These are phyloP conservation scores for Avena eriantha DNA, from an alignment of 176 grass and related monocot species.

Conservation along the genomic window DNA sequence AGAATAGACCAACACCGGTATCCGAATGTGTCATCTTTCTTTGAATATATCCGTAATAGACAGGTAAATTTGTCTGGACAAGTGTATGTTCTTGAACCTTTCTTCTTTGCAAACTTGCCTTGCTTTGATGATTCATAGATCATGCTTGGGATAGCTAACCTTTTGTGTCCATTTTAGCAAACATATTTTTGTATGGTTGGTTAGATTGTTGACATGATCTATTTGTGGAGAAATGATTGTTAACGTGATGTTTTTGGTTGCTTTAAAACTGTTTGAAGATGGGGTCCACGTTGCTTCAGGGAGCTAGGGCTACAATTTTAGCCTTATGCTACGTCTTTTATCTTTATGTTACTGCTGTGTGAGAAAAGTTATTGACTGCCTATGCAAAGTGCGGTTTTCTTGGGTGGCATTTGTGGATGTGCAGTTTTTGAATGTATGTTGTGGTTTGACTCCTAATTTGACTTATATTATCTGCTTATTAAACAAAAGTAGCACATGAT, in stretches of 20 bases:
- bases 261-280: constrained; percentile 12
- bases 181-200: background rate
- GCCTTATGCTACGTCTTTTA: background rate
- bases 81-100: background rate
- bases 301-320: constrained; percentile 8
- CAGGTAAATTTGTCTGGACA: constrained; percentile 59
- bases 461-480: background rate
- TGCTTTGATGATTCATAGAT: constrained; percentile 19
- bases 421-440: background rate
- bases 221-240: background rate
- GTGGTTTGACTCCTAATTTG: constrained; percentile 1
- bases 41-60: constrained; percentile 92
- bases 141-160: constrained; percentile 23
- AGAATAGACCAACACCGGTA: constrained; percentile 52
- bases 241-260: constrained; percentile 34
- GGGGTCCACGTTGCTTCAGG: background rate
- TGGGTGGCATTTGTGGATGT: background rate
- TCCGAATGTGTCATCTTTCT: constrained; percentile 77
- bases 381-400: background rate
- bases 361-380: background rate
- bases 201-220: background rate
- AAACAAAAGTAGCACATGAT: background rate
- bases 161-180: background rate
- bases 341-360: background rate
- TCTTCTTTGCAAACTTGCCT: constrained; percentile 4